Evolutionary conservation across 805 yeast species (phyloP).

Genomic region (Isabelozyma heimii): DNA sequence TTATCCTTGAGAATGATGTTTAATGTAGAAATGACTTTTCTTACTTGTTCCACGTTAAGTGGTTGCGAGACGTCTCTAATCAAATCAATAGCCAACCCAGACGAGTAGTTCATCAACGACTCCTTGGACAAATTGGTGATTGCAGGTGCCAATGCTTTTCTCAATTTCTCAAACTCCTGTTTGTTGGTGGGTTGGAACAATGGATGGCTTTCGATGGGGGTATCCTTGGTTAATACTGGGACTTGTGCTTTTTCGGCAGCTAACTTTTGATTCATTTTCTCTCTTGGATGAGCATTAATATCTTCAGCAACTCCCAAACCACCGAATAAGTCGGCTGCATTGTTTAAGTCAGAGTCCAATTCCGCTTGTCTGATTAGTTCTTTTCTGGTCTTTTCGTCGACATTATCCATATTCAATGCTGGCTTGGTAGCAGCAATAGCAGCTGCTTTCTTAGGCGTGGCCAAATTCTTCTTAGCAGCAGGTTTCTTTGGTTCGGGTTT

Average conservation of each 20-base stretch:
- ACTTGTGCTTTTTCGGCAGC: conserved; percentile 29
- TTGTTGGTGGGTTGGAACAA: conserved; percentile 79
- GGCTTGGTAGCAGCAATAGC: conserved; percentile 36
- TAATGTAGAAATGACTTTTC: conserved; percentile 83
- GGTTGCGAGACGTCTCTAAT: conserved; percentile 84
- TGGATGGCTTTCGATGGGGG: conserved; percentile 75
- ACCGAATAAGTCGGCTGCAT: conserved; percentile 90
- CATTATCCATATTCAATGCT: conserved; percentile 57
- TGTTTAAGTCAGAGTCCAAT: conserved; percentile 79
- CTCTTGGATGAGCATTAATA: conserved; percentile 51
- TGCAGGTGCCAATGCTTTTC: conserved; percentile 21
- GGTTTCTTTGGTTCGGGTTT: conserved; percentile 40
- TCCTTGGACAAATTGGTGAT: conserved; percentile 45
- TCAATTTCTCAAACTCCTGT: conserved; percentile 61
- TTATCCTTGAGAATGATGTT: conserved; percentile 80
- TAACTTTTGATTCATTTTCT: conserved; percentile 46
- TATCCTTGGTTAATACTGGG: conserved; percentile 48
- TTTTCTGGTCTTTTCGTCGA: conserved; percentile 71
- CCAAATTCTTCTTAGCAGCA: conserved; percentile 41
- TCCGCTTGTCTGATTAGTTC: conserved; percentile 80
- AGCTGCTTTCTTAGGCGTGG: conserved; percentile 43
- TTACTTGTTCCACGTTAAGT: conserved; percentile 71
- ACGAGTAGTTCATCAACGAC: conserved; percentile 65
- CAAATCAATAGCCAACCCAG: conserved; percentile 77
- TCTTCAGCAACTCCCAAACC: conserved; percentile 55